These are phyloP conservation scores for Coleophoma crateriformis DNA, from an alignment of 2,329 filamentous ascomycete species.

Conservation along the genomic window DNA sequence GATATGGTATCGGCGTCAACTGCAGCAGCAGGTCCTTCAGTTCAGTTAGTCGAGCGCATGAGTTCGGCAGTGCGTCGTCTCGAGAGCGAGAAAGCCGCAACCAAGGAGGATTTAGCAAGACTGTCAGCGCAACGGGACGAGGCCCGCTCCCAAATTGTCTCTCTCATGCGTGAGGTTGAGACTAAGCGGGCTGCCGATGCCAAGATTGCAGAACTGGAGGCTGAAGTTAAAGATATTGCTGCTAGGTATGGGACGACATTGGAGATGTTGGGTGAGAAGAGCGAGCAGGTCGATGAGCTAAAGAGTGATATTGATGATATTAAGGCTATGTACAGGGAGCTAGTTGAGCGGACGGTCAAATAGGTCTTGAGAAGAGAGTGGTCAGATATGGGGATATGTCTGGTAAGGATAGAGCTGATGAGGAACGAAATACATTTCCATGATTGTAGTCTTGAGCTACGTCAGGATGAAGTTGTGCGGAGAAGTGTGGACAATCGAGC, in stretches of 20 bases:
- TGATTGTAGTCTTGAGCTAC: no score
- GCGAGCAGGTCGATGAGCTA: constrained; percentile 88
- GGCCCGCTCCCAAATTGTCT: constrained; percentile 84
- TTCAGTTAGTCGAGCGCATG: constrained; percentile 95
- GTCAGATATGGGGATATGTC: no score
- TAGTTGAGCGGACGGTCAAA: constrained; percentile 80
- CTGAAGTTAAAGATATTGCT: constrained; percentile 62
- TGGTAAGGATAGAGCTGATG: no score
- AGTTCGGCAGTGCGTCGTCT: constrained; percentile 85
- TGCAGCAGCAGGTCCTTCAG: constrained; percentile 82
- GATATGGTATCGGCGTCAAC: constrained; percentile 89
- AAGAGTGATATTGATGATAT: constrained; percentile 84
- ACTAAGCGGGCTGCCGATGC: constrained; percentile 54
- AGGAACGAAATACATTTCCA: no score
- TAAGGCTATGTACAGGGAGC: constrained; percentile 92
- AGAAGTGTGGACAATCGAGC: no score
- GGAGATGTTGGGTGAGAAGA: constrained; percentile 95
- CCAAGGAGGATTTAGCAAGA: constrained; percentile 78
- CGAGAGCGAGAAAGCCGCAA: constrained; percentile 85
- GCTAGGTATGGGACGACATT: constrained; percentile 83
- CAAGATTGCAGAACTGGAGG: constrained; percentile 60
- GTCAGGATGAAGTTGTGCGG: no score
- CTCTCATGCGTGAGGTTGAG: constrained; percentile 82
- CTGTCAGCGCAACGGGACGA: constrained; percentile 86
- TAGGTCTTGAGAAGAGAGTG: constrained; percentile 24